These are phyloP conservation scores for Ophidiomyces ophidiicola DNA, from an alignment of 2,329 filamentous ascomycete species.

Conservation along the genomic window DNA sequence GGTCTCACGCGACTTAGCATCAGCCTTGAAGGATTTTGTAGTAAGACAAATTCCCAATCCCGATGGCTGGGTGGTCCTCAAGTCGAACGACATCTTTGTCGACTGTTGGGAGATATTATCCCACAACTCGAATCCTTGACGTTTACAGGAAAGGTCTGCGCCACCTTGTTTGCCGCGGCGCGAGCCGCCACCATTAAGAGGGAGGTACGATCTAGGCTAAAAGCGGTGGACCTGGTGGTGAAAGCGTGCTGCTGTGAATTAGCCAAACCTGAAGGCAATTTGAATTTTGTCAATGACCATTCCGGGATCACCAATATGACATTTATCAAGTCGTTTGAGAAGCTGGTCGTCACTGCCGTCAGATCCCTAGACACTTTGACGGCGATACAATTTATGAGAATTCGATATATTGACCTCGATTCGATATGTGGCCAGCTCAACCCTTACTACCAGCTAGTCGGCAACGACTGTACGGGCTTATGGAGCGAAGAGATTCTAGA, in stretches of 20 bases:
- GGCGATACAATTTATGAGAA: slow-evolving; percentile 52
- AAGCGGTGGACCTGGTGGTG: slow-evolving; percentile 58
- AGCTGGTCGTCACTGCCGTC: slow-evolving; percentile 52
- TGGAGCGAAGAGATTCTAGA: slow-evolving; percentile 59
- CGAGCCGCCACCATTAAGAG: slow-evolving; percentile 40
- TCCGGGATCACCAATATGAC: slow-evolving; percentile 59
- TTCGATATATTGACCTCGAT: slow-evolving; percentile 65
- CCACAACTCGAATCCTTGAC: slow-evolving; percentile 54
- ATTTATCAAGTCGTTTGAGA: slow-evolving; percentile 61
- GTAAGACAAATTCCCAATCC: slow-evolving; percentile 48
- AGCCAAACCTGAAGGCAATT: slow-evolving; percentile 18
- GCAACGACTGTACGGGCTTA: slow-evolving; percentile 53
- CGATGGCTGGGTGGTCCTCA: slow-evolving; percentile 35
- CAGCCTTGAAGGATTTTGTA: slow-evolving; percentile 59
- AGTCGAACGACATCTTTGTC: slow-evolving; percentile 52
- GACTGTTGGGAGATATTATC: slow-evolving; percentile 48
- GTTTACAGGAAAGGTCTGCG: slow-evolving; percentile 61
- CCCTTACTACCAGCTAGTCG: slow-evolving; percentile 55
- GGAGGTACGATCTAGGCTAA: slow-evolving; percentile 38
- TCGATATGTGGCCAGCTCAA: slow-evolving; percentile 59
- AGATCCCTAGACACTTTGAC: slow-evolving; percentile 48
- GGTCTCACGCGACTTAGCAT: slow-evolving; percentile 53
- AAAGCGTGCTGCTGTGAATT: slow-evolving; percentile 57
- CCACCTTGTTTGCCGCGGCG: slow-evolving; percentile 52
- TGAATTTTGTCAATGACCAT: slow-evolving; percentile 45